A percentile compares a stretch with the other conserved stretches of the same genome.
These are phyloP conservation scores for Corymbia calophylla DNA, from an alignment of 441 rosid species.

Conservation along the genomic window DNA sequence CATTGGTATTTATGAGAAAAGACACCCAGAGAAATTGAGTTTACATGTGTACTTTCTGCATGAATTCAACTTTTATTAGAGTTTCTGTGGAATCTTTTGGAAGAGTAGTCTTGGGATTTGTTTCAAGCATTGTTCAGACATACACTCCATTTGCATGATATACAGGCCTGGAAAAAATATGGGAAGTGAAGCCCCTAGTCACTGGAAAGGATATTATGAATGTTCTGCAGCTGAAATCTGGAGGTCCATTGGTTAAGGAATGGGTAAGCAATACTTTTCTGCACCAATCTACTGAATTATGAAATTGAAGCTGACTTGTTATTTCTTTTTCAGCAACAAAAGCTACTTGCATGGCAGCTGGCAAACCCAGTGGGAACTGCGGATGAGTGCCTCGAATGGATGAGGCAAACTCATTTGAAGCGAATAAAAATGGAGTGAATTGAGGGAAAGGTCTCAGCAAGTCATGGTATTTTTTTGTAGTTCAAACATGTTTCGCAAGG, in stretches of 20 bases:
- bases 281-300: not conserved
- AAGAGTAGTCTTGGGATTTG: not conserved
- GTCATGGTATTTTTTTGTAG: not conserved
- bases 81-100: not conserved
- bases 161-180: conserved; percentile 70
- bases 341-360: conserved; percentile 73
- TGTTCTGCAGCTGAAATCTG: conserved; percentile 63
- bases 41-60: not conserved
- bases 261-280: conserved; percentile 49
- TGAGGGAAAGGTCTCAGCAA: not conserved
- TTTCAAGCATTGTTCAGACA: not conserved
- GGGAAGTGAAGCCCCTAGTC: conserved; percentile 79
- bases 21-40: not conserved
- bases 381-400: conserved; percentile 88
- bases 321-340: conserved; percentile 58
- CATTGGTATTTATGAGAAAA: not conserved
- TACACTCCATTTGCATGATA: not conserved
- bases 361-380: conserved; percentile 63
- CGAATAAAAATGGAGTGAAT: conserved; percentile 37
- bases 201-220: conserved; percentile 80
- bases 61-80: not conserved
- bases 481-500: not conserved
- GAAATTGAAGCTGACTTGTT: not conserved
- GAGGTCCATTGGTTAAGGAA: conserved; percentile 78
- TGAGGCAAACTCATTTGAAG: conserved; percentile 61